Base-by-base conservation (phyloP, 331 rosid genomes). In the Phaseolus coccineus region DNA sequence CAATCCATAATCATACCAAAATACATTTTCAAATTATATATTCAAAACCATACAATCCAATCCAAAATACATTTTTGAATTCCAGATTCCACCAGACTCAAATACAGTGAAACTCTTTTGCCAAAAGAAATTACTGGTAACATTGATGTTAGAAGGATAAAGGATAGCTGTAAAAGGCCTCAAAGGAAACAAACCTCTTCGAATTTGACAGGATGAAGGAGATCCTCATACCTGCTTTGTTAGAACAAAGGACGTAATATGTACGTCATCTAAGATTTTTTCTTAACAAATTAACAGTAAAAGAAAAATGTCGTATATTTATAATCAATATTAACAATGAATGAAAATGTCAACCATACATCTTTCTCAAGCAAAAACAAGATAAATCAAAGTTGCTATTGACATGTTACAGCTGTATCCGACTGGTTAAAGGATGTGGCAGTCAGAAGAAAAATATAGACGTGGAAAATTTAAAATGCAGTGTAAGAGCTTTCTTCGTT, bases 401-500 rank as follows among this genome's bases (percentile, higher is more conserved):
- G 25, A 15, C 53, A 64, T 27, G 55, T 28, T 19, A 62, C 22
- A 51, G 55, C 19, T 50, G 13, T 33, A 48, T 13, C 52, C n/a
- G 35, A 50, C 63, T 19, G 33, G 25, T 50, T 8, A 7, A 76
- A 50, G n/a, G 13, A 47, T 76, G 28, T 22, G 8, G 16, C 25
- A 46, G n/a, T 30, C 1, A 16, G 30, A 27, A 30, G 40, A 53
- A 40, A 28, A 28, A 53, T 44, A 42, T 2, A 8, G 55, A 70
- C 35, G 9, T 40, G 35, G 31, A 78, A 69, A 33, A 6, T 30
- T 42, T 31, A 28, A 69, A 44, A 13, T 78, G 61, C 66, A 22
- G 25, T 19, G 28, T 7, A 58, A 11, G 76, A 48, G 76, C 46
- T 48, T 44, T 52, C 63, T 68, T 44, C 71, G 35, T 52, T 46